A percentile compares a stretch with the other conserved stretches of the same genome.
phyloP scores from a whole-genome alignment of 371 early-diverging fungal species.

The Zancudomyces culisetae region DNA sequence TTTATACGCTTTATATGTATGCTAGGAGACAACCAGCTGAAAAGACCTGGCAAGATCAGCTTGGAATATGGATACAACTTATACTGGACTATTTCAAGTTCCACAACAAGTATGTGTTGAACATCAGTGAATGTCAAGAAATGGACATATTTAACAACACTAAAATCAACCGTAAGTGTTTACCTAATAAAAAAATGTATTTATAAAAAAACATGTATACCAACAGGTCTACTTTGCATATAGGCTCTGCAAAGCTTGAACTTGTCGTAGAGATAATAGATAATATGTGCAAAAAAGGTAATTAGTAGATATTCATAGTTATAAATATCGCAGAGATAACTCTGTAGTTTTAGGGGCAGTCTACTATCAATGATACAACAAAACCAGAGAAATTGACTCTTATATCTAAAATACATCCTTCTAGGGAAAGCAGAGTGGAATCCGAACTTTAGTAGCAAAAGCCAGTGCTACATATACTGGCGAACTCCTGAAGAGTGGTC shows the following conservation, averaged over 20 bases:
- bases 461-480: conserved; percentile 57
- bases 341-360: neutral
- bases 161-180: conserved; percentile 34
- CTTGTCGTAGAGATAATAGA: conserved; percentile 50
- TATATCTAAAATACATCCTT: neutral
- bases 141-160: conserved; percentile 43
- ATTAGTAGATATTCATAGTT: neutral
- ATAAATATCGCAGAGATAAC: neutral
- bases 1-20: conserved; percentile 1
- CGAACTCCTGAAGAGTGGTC: conserved; percentile 84
- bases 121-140: conserved; percentile 37
- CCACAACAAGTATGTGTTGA: conserved; percentile 37
- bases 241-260: conserved; percentile 12
- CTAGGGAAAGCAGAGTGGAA: conserved; percentile 62
- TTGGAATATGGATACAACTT: conserved; percentile 53
- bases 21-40: conserved; percentile 62
- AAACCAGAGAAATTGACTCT: no score
- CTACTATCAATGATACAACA: no score
- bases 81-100: conserved; percentile 46
- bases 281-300: conserved; percentile 50
- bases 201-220: conserved; percentile 26
- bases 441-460: conserved; percentile 27
- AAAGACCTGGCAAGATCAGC: conserved; percentile 66
- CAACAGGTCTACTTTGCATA: conserved; percentile 21
- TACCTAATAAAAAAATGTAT: neutral